A percentile compares a stretch with the other conserved stretches of the same genome.
Conservation (phyloP, 306 rosid genomes). For the Glycine tomentella region DNA sequence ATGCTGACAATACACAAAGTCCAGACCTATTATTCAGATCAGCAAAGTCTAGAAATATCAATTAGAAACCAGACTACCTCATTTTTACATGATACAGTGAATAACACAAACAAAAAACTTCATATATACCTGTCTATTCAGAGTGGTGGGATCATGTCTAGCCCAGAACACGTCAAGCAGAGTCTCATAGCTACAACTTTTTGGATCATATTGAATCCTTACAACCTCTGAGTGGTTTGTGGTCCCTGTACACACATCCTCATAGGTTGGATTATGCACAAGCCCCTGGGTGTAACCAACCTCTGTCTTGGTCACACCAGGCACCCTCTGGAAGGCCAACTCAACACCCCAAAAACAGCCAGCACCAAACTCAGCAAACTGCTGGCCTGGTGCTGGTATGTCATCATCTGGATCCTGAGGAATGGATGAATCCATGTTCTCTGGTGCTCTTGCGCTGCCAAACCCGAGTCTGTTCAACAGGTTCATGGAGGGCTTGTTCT, state of each 20-base stretch:
- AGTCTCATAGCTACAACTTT: conserved; percentile 64
- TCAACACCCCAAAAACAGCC: conserved; percentile 99
- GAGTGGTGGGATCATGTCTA: conserved; percentile 89
- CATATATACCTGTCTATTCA: conserved; percentile 78
- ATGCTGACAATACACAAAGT: background rate
- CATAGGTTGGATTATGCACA: conserved; percentile 77
- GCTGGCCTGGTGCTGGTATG: conserved; percentile 78
- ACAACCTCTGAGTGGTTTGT: conserved; percentile 81
- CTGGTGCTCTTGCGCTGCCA: conserved; percentile 60
- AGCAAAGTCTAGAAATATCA: conserved; percentile 19
- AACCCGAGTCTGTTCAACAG: conserved; percentile 78
- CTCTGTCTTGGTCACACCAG: conserved; percentile 88
- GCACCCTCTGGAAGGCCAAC: conserved; percentile 81
- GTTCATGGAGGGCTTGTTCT: conserved; percentile 70
- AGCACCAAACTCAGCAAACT: conserved; percentile 91
- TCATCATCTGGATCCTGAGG: conserved; percentile 88
- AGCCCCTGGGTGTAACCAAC: conserved; percentile 88
- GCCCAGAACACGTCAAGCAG: conserved; percentile 86
- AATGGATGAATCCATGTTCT: conserved; percentile 69
- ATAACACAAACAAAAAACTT: background rate
- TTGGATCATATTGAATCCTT: conserved; percentile 84
- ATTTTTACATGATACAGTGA: conserved; percentile 13
- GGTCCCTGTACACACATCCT: conserved; percentile 84
- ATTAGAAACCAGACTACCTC: conserved; percentile 28
- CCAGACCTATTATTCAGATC: conserved; percentile 7